Evolutionary conservation across 148 eudicot species (phyloP).

Genomic region (Rhododendron henanense): DNA sequence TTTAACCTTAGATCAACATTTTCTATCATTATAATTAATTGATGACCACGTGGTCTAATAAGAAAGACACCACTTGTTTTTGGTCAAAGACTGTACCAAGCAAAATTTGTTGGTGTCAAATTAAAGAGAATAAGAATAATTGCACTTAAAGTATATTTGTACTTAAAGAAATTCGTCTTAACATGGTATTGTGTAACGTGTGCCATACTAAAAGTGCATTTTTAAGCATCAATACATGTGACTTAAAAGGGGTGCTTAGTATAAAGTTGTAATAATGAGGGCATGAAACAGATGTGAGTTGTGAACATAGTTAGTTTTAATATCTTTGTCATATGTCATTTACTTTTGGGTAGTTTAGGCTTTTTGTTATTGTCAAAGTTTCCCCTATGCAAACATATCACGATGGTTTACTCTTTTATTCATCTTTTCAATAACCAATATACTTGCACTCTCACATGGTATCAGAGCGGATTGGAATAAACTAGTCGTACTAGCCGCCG

Average conservation of each 20-base stretch:
- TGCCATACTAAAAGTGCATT: background rate
- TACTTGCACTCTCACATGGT: background rate
- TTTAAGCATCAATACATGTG: background rate
- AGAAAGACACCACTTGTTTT: slow-evolving; percentile 58
- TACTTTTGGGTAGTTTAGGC: background rate
- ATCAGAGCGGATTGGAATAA: background rate
- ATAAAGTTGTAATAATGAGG: background rate
- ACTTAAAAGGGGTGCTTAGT: background rate
- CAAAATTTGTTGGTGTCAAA: background rate
- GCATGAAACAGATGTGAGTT: background rate
- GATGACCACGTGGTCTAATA: no score
- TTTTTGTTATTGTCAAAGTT: background rate
- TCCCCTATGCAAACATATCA: background rate
- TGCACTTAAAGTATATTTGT: background rate
- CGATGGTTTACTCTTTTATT: background rate
- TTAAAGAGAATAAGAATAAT: background rate
- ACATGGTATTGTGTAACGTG: background rate
- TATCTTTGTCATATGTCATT: background rate
- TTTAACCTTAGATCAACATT: no score
- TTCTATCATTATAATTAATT: no score
- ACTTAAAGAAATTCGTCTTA: background rate
- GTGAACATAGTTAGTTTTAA: background rate
- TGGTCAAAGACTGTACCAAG: slow-evolving; percentile 67
- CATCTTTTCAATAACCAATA: background rate
- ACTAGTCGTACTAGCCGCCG: background rate